These are phyloP conservation scores for Trametes cubensis DNA, from an alignment of 768 basidiomycete species.

Conservation along the genomic window DNA sequence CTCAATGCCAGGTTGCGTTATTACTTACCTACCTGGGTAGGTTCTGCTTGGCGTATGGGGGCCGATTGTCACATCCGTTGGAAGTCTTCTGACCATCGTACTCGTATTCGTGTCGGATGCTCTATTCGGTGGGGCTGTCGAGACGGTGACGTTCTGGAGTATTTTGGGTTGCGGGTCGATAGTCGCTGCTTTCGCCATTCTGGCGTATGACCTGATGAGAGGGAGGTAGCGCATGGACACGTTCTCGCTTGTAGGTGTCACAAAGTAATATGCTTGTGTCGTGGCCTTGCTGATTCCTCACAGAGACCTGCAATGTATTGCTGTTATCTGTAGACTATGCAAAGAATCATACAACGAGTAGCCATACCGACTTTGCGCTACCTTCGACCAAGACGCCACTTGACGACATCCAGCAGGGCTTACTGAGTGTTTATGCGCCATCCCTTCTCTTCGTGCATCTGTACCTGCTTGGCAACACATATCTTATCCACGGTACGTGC, in stretches of 20 bases:
- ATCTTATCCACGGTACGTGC: too few relatives aligned
- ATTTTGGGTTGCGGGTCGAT: slow-evolving; percentile 79
- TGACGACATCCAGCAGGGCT: not conserved
- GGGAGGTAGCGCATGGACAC: slow-evolving; percentile 9
- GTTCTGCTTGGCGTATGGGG: slow-evolving; percentile 85
- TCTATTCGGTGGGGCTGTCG: slow-evolving; percentile 63
- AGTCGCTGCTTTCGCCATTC: slow-evolving; percentile 77
- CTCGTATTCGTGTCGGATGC: slow-evolving; percentile 82
- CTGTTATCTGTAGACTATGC: too few relatives aligned
- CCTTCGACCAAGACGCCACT: not conserved
- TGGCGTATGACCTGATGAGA: slow-evolving; percentile 66
- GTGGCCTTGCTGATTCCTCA: too few relatives aligned
- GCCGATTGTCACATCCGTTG: slow-evolving; percentile 85
- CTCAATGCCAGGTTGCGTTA: not conserved
- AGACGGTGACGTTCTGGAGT: slow-evolving; percentile 70
- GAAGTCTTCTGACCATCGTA: slow-evolving; percentile 92
- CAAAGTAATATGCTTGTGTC: not conserved
- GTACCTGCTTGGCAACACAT: slow-evolving; percentile 1
- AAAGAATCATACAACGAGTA: too few relatives aligned
- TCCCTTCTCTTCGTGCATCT: not conserved
- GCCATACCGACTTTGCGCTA: too few relatives aligned
- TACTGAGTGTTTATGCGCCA: not conserved
- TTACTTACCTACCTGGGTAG: slow-evolving; percentile 41
- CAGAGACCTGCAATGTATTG: too few relatives aligned
- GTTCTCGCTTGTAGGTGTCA: not conserved